Percentiles rank a stretch among this genome's conserved stretches.
Conservation (phyloP, 371 early-diverging fungal genomes). For the Mucor sp. region DNA sequence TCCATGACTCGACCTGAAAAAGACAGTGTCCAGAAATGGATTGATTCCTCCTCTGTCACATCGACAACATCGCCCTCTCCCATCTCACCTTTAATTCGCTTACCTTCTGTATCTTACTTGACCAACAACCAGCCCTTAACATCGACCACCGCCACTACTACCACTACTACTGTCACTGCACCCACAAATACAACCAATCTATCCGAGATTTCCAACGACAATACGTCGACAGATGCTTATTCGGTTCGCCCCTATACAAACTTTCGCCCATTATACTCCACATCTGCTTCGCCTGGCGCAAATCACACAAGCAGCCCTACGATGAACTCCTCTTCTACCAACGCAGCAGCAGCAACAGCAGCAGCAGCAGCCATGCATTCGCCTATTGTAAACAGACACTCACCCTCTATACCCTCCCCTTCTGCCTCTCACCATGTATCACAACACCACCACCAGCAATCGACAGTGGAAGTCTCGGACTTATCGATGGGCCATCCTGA, state of each 20-base stretch:
- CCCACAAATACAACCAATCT: neutral
- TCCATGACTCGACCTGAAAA: slow-evolving; percentile 4
- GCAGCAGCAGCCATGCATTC: neutral
- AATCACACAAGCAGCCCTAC: neutral
- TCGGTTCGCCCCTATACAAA: slow-evolving; percentile 38
- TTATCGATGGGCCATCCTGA: neutral
- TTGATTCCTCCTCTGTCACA: slow-evolving; percentile 21
- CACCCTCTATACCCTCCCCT: slow-evolving; percentile 7
- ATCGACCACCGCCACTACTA: neutral
- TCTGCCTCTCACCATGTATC: neutral
- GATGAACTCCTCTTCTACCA: neutral
- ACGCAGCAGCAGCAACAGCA: neutral
- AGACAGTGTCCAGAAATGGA: slow-evolving; percentile 25
- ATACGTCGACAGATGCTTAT: slow-evolving; percentile 25
- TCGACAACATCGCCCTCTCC: slow-evolving; percentile 8
- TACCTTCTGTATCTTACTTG: slow-evolving; percentile 35
- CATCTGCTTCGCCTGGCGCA: neutral
- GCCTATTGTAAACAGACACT: neutral
- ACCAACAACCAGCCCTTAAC: slow-evolving; percentile 10
- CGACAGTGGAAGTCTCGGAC: neutral
- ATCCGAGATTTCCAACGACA: slow-evolving; percentile 8
- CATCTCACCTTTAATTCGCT: slow-evolving; percentile 18
- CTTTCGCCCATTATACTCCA: slow-evolving; percentile 26
- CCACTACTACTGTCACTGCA: neutral
- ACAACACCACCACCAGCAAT: neutral